Evolutionary conservation across 441 rosid species (phyloP).

Genomic region (Aquilaria agallochum): DNA sequence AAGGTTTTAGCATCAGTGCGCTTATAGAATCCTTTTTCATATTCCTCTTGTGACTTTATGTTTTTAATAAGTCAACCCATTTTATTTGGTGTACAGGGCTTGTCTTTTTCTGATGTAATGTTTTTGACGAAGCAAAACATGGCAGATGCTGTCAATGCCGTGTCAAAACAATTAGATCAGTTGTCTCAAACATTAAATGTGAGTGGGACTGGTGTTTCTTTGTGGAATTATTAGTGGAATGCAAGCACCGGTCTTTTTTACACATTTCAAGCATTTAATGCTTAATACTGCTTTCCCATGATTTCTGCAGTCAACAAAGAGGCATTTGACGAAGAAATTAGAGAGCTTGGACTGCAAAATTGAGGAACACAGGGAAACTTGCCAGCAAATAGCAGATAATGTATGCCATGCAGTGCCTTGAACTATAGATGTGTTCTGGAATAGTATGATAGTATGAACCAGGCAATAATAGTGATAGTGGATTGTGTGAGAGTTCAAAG

Average conservation of each 20-base stretch:
- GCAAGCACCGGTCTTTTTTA: conserved; percentile 10
- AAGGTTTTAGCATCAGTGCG: conserved; percentile 41
- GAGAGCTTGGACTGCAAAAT: conserved; percentile 81
- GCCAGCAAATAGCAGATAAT: conserved; percentile 61
- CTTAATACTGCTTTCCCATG: conserved; percentile 12
- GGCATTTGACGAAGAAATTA: conserved; percentile 67
- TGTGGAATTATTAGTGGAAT: conserved; percentile 2
- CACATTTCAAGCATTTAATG: conserved; percentile 5
- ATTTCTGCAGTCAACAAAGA: conserved; percentile 68
- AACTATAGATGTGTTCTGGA: not conserved
- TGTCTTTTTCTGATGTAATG: conserved; percentile 84
- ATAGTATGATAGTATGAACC: not conserved
- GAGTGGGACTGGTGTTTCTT: conserved; percentile 25
- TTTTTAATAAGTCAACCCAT: conserved; percentile 4
- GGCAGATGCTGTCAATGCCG: conserved; percentile 69
- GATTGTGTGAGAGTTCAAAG: not conserved
- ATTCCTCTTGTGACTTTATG: conserved; percentile 6
- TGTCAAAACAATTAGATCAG: conserved; percentile 79
- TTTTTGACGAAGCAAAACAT: conserved; percentile 87
- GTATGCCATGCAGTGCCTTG: conserved; percentile 30
- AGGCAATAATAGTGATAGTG: not conserved
- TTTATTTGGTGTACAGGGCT: conserved; percentile 50
- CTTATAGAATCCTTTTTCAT: conserved; percentile 4
- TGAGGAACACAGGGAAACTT: conserved; percentile 71
- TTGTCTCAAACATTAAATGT: conserved; percentile 69